These are phyloP conservation scores for Centella asiatica DNA, from an alignment of 129 eudicot genomes.

Conservation along the genomic window DNA sequence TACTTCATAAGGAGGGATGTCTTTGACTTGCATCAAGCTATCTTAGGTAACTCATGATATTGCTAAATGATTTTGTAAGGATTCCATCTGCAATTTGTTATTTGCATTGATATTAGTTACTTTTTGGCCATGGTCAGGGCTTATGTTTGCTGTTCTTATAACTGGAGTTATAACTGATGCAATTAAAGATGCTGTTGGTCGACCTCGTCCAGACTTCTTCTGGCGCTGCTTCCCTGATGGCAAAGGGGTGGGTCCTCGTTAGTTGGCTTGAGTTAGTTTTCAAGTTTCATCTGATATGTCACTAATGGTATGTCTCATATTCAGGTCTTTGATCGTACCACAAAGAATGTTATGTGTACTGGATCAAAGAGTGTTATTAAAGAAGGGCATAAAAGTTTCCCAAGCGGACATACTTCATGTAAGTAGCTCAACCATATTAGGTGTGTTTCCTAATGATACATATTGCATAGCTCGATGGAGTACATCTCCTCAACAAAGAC, in stretches of 20 bases:
- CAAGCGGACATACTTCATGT: conserved; percentile 55
- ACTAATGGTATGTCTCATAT: background rate
- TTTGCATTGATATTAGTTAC: background rate
- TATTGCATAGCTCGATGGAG: background rate
- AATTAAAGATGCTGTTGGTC: conserved; percentile 45
- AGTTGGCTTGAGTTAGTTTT: background rate
- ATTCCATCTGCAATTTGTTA: background rate
- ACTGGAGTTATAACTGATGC: conserved; percentile 41
- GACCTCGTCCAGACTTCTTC: conserved; percentile 57
- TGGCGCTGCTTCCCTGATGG: conserved; percentile 61
- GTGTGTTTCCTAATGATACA: background rate
- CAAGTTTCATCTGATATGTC: background rate
- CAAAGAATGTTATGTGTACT: conserved; percentile 38
- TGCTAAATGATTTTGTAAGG: background rate
- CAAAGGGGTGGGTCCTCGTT: conserved; percentile 27
- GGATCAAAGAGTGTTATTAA: conserved; percentile 28
- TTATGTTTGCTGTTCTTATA: conserved; percentile 40
- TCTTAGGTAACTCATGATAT: conserved; percentile 19
- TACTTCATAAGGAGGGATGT: conserved; percentile 37
- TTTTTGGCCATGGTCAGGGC: conserved; percentile 23
- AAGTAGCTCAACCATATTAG: conserved; percentile 9
- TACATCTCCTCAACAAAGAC: no score
- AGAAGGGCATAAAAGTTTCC: conserved; percentile 52
- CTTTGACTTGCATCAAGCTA: conserved; percentile 51
- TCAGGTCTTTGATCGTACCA: conserved; percentile 23